A percentile compares a stretch with the other conserved stretches of the same genome.
phyloP scores from a whole-genome alignment of 1,284 basidiomycete species.

The Puccinia polysora region DNA sequence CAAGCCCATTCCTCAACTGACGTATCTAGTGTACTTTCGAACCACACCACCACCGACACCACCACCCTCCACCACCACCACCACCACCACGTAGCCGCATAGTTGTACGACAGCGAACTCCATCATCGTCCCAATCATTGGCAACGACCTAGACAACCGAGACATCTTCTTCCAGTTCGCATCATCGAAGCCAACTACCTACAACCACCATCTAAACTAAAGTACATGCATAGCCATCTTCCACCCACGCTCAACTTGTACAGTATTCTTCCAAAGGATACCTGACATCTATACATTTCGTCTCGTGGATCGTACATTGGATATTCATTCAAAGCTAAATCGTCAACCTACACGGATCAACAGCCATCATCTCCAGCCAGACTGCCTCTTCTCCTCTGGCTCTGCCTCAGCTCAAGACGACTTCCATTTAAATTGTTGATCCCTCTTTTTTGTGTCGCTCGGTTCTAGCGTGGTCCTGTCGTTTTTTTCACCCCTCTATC shows the following conservation, averaged over 20 bases:
- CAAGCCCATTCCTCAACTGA: too few species aligned
- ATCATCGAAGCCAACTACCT: too few species aligned
- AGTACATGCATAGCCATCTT: not conserved
- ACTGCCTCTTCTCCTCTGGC: not conserved
- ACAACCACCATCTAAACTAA: too few species aligned
- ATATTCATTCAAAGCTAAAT: slow-evolving; percentile 12
- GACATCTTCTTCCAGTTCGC: too few species aligned
- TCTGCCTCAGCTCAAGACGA: not conserved
- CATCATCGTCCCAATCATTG: too few species aligned
- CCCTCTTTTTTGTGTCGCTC: not conserved
- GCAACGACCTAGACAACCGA: slow-evolving; percentile 10
- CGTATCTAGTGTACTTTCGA: not conserved
- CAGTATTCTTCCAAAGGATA: slow-evolving; percentile 27
- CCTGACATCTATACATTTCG: too few species aligned
- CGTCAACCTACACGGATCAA: not conserved
- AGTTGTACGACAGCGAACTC: too few species aligned
- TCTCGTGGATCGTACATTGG: not conserved
- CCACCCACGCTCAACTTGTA: slow-evolving; percentile 17
- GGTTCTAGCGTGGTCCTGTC: too few species aligned
- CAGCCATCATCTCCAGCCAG: not conserved
- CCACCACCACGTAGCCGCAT: too few species aligned
- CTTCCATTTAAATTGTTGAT: slow-evolving; percentile 2
- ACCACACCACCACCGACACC: not conserved
- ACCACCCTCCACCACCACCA: too few species aligned
- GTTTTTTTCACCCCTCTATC: not conserved